phyloP scores from a whole-genome alignment of 208 protist species.

The Phytomonas sp. region DNA sequence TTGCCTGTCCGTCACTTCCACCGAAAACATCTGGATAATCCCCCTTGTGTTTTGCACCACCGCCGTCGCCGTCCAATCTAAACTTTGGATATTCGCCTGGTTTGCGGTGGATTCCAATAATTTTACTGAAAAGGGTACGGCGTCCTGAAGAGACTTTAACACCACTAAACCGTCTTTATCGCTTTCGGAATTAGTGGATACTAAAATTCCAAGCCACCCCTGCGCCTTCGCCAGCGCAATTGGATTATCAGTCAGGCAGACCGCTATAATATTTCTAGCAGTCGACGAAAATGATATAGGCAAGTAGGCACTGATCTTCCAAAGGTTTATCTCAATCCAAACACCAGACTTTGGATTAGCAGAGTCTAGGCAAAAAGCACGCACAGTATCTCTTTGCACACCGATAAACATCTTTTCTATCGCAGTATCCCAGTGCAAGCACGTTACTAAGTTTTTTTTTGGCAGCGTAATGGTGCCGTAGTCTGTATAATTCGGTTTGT shows the following conservation, averaged over 20 bases:
- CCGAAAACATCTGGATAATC: background rate
- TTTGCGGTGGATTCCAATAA: background rate
- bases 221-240: background rate
- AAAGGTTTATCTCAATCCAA: background rate
- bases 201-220: background rate
- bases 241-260: background rate
- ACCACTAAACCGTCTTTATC: background rate
- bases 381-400: background rate
- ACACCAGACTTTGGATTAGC: background rate
- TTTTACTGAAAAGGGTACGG: background rate
- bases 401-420: background rate
- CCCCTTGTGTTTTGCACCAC: conserved; percentile 1
- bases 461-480: background rate
- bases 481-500: background rate
- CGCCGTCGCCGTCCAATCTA: background rate
- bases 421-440: background rate
- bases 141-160: background rate
- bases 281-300: background rate
- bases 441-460: background rate
- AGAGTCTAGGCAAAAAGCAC: background rate
- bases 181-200: background rate
- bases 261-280: background rate
- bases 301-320: background rate
- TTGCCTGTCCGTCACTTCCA: background rate
- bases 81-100: too few species aligned